phyloP scores from a whole-genome alignment of 2,329 filamentous ascomycete species.

The Phialophora macrospora region DNA sequence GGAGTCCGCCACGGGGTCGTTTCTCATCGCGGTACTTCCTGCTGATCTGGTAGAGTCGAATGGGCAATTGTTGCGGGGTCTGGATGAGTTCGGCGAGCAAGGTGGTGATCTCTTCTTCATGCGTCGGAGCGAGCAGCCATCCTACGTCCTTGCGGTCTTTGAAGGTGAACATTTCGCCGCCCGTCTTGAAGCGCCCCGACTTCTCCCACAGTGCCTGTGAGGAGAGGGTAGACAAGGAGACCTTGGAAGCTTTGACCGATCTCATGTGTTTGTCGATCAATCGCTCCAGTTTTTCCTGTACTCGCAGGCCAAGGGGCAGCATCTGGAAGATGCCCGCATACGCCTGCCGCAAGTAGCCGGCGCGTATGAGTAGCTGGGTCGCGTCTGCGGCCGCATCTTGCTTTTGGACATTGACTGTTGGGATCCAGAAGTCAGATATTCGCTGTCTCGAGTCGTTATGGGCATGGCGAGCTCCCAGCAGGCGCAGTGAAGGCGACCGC shows the following conservation, averaged over 20 bases:
- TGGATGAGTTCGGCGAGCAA: slow-evolving; percentile 74
- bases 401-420: slow-evolving; percentile 32
- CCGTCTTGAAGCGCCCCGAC: slow-evolving; percentile 77
- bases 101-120: slow-evolving; percentile 93
- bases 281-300: slow-evolving; percentile 84
- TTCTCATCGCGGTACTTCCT: slow-evolving; percentile 94
- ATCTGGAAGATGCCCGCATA: slow-evolving; percentile 92
- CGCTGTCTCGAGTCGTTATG: slow-evolving; percentile 32
- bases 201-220: slow-evolving; percentile 81
- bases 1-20: slow-evolving; percentile 81
- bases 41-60: slow-evolving; percentile 91
- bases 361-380: slow-evolving; percentile 50
- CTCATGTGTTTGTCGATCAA: slow-evolving; percentile 91
- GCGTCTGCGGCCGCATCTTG: slow-evolving; percentile 34
- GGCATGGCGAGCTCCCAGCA: slow-evolving; percentile 9
- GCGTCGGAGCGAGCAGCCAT: slow-evolving; percentile 85
- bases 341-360: slow-evolving; percentile 77
- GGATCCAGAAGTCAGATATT: slow-evolving; percentile 36
- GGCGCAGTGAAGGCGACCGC: neutral
- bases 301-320: slow-evolving; percentile 80
- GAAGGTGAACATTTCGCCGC: slow-evolving; percentile 75
- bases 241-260: slow-evolving; percentile 73
- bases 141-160: slow-evolving; percentile 75
- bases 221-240: slow-evolving; percentile 83
- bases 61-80: slow-evolving; percentile 83